phyloP scores from a whole-genome alignment of 306 rosid genomes.

The Cicer yamashitae region DNA sequence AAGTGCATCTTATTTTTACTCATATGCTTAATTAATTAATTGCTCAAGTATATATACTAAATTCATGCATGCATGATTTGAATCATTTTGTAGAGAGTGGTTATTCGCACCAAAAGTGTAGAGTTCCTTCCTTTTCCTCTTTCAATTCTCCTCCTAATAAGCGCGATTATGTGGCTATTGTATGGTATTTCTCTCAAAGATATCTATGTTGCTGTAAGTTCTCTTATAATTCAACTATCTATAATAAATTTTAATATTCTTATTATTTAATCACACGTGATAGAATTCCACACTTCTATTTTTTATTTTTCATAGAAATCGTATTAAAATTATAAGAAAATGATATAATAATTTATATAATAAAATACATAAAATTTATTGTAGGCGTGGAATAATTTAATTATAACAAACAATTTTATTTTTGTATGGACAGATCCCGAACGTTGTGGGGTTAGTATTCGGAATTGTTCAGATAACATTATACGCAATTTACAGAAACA shows the following conservation, averaged over 20 bases:
- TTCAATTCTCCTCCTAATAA: constrained; percentile 80
- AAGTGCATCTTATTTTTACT: constrained; percentile 6
- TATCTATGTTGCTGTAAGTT: constrained; percentile 76
- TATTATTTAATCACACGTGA: background rate
- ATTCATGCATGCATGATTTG: constrained; percentile 2
- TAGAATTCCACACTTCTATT: background rate
- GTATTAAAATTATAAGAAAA: too few species aligned
- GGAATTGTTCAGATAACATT: constrained; percentile 76
- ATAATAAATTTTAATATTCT: too few species aligned
- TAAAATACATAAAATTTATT: too few species aligned
- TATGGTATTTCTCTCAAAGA: constrained; percentile 74
- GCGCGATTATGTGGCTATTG: constrained; percentile 80
- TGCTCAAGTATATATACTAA: background rate
- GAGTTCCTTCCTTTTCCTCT: constrained; percentile 90
- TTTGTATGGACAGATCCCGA: constrained; percentile 71
- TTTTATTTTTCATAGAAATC: too few species aligned
- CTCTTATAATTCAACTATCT: background rate
- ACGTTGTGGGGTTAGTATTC: constrained; percentile 72
- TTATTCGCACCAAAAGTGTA: constrained; percentile 86
- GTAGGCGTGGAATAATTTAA: too few species aligned
- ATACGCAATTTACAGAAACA: constrained; percentile 66
- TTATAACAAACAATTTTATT: background rate
- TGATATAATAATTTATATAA: too few species aligned
- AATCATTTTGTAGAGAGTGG: constrained; percentile 59
- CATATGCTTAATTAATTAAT: background rate